Evolutionary conservation across 1,139 yeast genomes (phyloP).

Genomic region (Zygosaccharomyces sapae): DNA sequence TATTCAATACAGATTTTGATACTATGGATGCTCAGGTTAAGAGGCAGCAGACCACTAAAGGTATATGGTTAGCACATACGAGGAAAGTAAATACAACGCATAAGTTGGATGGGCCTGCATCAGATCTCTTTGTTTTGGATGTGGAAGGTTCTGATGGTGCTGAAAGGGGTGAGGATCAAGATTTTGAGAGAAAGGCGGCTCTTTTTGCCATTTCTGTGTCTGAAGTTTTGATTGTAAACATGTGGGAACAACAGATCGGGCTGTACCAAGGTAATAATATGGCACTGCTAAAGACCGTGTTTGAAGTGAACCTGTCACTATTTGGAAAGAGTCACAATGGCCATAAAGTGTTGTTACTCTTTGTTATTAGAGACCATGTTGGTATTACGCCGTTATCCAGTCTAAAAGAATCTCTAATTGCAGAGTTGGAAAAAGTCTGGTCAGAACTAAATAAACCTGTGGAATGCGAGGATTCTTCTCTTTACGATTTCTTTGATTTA

Average conservation of each 20-base stretch:
- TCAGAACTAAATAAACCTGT: conserved; percentile 66
- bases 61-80: conserved; percentile 86
- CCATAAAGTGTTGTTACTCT: conserved; percentile 71
- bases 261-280: conserved; percentile 95
- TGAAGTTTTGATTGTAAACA: conserved; percentile 82
- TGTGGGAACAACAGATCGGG: conserved; percentile 98
- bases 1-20: conserved; percentile 83
- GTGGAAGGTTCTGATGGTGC: conserved; percentile 98
- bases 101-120: conserved; percentile 12
- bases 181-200: conserved; percentile 94
- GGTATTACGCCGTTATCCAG: conserved; percentile 82
- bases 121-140: conserved; percentile 76
- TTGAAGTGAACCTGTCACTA: conserved; percentile 85
- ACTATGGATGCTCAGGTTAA: conserved; percentile 77
- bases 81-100: conserved; percentile 38
- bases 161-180: conserved; percentile 97
- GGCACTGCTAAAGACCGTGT: conserved; percentile 92
- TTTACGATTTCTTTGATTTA: conserved; percentile 79
- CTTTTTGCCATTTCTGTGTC: conserved; percentile 89
- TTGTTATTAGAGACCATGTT: conserved; percentile 90
- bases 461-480: conserved; percentile 47
- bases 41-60: conserved; percentile 88
- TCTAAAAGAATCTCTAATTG: conserved; percentile 62
- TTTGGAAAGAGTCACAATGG: conserved; percentile 44
- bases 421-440: conserved; percentile 80